phyloP scores from a whole-genome alignment of 768 basidiomycete genomes.

The Chiua virens region DNA sequence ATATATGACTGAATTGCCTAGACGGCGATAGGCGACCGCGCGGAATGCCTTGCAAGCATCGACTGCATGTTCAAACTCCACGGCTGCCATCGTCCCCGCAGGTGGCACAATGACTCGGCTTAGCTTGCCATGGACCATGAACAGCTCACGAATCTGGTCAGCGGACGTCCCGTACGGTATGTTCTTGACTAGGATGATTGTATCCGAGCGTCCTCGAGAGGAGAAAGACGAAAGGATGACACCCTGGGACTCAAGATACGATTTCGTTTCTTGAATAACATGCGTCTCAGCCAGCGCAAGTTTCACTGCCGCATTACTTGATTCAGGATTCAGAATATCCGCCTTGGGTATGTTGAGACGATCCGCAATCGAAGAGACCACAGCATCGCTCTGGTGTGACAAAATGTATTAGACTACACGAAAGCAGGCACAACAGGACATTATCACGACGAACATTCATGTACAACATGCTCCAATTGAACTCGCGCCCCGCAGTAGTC shows the following conservation, averaged over 20 bases:
- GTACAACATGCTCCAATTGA: constrained; percentile 93
- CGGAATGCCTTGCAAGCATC: constrained; percentile 78
- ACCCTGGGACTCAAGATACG: constrained; percentile 80
- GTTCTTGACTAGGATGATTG: constrained; percentile 91
- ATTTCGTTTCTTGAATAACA: constrained; percentile 92
- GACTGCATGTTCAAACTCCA: constrained; percentile 74
- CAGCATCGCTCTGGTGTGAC: constrained; percentile 80
- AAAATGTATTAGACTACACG: constrained; percentile 21
- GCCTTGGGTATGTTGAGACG: constrained; percentile 86
- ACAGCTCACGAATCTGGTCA: constrained; percentile 75
- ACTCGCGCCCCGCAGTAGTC: constrained; percentile 68
- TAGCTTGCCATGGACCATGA: constrained; percentile 72
- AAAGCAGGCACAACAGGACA: constrained; percentile 16
- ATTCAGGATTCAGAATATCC: constrained; percentile 84
- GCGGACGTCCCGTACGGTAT: constrained; percentile 87
- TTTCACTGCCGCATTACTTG: constrained; percentile 84
- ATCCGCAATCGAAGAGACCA: constrained; percentile 85
- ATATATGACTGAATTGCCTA: constrained; percentile 90
- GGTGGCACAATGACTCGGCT: constrained; percentile 81
- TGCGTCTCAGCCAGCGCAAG: constrained; percentile 96
- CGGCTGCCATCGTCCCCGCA: constrained; percentile 89
- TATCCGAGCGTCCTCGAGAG: constrained; percentile 61
- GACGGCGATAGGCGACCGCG: constrained; percentile 79
- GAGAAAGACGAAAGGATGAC: constrained; percentile 62
- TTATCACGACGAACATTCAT: constrained; percentile 81